Evolutionary conservation across 208 protist genomes (phyloP), one percentile per base, ranked within the genome.

Genomic region (Wallacemonas sp.): DNA sequence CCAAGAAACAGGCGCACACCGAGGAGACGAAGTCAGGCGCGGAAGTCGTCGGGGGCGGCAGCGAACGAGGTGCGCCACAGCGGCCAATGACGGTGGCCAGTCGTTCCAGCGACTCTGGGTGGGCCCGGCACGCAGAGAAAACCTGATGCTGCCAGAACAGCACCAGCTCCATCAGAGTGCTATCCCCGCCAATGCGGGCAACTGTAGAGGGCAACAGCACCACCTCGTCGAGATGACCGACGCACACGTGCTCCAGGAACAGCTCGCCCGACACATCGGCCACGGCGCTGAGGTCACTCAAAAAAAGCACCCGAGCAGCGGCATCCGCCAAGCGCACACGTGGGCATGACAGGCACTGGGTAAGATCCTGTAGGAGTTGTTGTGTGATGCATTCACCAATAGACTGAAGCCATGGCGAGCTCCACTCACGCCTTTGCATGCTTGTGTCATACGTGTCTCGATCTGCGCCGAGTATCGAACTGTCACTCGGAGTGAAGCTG

Each of bases 61-160:
- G 42, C 9, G 42, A 49, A 8, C n/a, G 42, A 6, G 46, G 17
- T 6, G 5, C 47, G 42, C 22, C 41, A 19, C 27, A 12, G 26
- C 2, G 8, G 24, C 42, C 15, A 2, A 36, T 9, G 11, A 27
- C 27, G 6, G 2, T 22, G 5, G 70, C 70, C 3, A 80, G 45
- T 15, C 19, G 27, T 61, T 84, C 79, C 17, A 84, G 44, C 58
- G 56, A 70, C 41, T 9, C 36, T 11, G 79, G 74, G 3, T 41
- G 38, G 12, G 11, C 22, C 2, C 47, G 51, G 46, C 69, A 77
- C 21, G 34, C 47, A 21, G 46, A 53, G 55, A 70, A 74, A 1
- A 80, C 38, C 34, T 72, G 70, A 42, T 75, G 61, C 14, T 78
- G 55, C n/a, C 77, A 45, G 41, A 75, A 80, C 5, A 79, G 62